A percentile compares a stretch with the other conserved stretches of the same genome.
phyloP scores from a whole-genome alignment of 352 stramenopile species.

The Globisporangium irregulare region DNA sequence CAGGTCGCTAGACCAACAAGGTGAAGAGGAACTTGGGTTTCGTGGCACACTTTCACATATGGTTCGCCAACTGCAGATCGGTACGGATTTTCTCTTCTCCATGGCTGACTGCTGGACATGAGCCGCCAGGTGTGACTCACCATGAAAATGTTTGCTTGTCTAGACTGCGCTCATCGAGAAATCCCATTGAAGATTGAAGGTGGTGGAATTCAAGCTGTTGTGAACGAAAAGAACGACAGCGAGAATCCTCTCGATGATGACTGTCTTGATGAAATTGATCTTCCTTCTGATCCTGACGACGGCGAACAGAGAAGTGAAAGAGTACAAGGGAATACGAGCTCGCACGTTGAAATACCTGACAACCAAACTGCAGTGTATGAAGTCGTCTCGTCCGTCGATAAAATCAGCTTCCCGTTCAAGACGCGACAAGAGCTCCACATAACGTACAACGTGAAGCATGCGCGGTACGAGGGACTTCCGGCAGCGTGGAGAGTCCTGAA shows the following conservation, averaged over 20 bases:
- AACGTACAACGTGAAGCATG: constrained; percentile 61
- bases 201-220: background rate
- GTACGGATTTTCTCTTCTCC: background rate
- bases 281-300: background rate
- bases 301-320: background rate
- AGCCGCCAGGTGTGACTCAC: background rate
- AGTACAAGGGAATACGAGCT: background rate
- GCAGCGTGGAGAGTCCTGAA: constrained; percentile 61
- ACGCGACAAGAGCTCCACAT: constrained; percentile 67
- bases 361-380: background rate
- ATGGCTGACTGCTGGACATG: too few species aligned
- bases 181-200: background rate
- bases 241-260: background rate
- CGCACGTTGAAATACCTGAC: background rate
- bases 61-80: constrained; percentile 3
- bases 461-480: constrained; percentile 75
- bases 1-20: background rate
- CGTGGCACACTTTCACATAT: background rate
- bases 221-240: background rate
- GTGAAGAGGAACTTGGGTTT: background rate
- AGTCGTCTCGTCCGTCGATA: constrained; percentile 18
- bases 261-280: background rate
- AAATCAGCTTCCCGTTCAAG: constrained; percentile 70
- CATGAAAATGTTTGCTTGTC: background rate
- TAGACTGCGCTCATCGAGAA: background rate